Evolutionary conservation across 768 basidiomycete genomes (phyloP), one percentile per base, ranked within the genome.

Genomic region (Tylopilus subfusipes): DNA sequence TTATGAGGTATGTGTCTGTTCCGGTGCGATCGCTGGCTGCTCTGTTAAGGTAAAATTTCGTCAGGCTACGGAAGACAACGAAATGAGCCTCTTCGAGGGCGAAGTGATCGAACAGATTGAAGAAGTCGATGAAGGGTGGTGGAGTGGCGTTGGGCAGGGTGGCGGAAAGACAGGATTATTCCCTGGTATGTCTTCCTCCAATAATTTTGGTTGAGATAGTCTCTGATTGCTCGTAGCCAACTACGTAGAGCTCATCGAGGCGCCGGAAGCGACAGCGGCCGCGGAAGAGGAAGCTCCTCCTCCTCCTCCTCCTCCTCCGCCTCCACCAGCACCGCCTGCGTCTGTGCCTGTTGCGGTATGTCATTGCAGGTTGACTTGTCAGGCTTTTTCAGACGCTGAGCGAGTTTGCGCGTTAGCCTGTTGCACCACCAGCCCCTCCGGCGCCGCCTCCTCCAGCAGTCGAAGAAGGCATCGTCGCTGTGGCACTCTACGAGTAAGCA

Each of bases 111-210:
- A 87, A 52, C 82, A 88, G 58, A 83, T 96, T 44, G 90, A 93
- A 70, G 84, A 90, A 70, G 71, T 91, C 16, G 91, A 88, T 60
- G 89, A 91, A 61, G 90, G 90, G 7, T 98, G 95, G 95, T 97
- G 94, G 95, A 81, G 76, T 54, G 95, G 92, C 21, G 75, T 83
- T 46, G 85, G 84, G 29, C 72, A 77, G 39, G 79, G 76, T 22
- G 93, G 92, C 6, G 21, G 27, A 5, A 86, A 88, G 74, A 76
- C 71, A 7, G 95, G 94, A 9, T 69, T 95, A 30, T 97, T 96
- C 83, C 94, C 93, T 54, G 81, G 89, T 91, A 60, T 22, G 79
- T 57, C 24, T 31, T n/a, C 27, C 8, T 48, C 30, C 46, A 6
- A 34, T n/a, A 5, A 4, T 29, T 14, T 36, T 8, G 21, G 9